Percentiles rank a stretch among this genome's conserved stretches.
phyloP scores from a whole-genome alignment of 139 green algal species.

The Micractinium conductrix region DNA sequence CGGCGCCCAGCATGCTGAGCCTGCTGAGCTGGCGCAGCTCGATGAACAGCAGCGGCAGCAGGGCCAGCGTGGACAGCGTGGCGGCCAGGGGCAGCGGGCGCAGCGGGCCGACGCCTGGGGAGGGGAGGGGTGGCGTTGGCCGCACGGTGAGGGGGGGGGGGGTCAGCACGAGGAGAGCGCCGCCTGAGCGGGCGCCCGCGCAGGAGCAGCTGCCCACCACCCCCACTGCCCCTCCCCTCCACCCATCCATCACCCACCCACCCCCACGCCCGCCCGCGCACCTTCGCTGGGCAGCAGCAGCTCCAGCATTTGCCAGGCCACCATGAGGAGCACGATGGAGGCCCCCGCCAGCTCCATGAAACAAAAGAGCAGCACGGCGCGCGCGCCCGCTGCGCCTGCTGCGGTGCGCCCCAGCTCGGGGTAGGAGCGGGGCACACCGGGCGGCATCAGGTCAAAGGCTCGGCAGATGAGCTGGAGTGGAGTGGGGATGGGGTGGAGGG shows the following conservation, averaged over 20 bases:
- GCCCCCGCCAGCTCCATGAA: conserved; percentile 56
- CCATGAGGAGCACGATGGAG: conserved; percentile 48
- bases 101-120: conserved; percentile 24
- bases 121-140: neutral
- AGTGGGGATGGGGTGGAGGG: neutral
- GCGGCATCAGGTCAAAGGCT: conserved; percentile 45
- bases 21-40: conserved; percentile 40
- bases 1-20: conserved; percentile 41
- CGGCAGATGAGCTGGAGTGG: conserved; percentile 45
- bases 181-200: too few relatives aligned
- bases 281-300: conserved; percentile 40
- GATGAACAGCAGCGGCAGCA: conserved; percentile 41
- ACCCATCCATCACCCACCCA: neutral
- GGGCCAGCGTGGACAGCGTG: conserved; percentile 16
- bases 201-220: neutral
- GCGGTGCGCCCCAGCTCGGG: conserved; percentile 35
- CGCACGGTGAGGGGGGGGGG: too few relatives aligned
- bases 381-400: neutral
- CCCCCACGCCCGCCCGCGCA: neutral
- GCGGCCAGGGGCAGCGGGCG: conserved; percentile 26
- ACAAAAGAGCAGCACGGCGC: conserved; percentile 44
- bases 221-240: neutral
- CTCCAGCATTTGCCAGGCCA: conserved; percentile 53
- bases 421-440: conserved; percentile 33
- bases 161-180: too few relatives aligned